phyloP scores from a whole-genome alignment of 805 yeast genomes.

The Komagataella pseudopastoris region DNA sequence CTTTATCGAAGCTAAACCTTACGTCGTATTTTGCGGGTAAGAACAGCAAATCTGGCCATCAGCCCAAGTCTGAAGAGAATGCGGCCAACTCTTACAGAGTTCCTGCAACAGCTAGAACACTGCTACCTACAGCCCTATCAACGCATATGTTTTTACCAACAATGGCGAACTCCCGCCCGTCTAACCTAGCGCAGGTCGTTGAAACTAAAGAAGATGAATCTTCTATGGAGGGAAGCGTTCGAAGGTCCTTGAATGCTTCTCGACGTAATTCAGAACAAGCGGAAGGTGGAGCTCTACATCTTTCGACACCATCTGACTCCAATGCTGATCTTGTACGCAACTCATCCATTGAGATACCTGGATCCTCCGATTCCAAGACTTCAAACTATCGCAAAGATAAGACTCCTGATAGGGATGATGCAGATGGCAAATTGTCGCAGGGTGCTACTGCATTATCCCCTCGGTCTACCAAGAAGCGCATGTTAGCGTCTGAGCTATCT shows the following conservation, averaged over 20 bases:
- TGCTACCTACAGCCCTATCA: constrained; percentile 45
- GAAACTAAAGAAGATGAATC: neutral
- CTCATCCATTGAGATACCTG: neutral
- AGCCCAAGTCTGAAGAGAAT: neutral
- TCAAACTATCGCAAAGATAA: neutral
- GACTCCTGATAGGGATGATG: neutral
- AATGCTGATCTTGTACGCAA: neutral
- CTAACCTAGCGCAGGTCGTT: neutral
- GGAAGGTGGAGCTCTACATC: neutral
- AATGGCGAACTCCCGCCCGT: constrained; percentile 12
- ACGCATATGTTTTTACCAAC: constrained; percentile 52
- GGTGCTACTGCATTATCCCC: constrained; percentile 1
- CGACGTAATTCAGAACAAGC: neutral
- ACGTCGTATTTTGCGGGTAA: constrained; percentile 22
- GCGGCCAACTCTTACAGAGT: constrained; percentile 20
- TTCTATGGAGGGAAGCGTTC: neutral
- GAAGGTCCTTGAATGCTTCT: neutral
- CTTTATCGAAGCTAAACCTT: constrained; percentile 25
- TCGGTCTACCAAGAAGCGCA: constrained; percentile 1
- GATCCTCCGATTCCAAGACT: neutral
- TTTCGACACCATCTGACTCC: neutral
- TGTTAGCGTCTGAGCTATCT: constrained; percentile 2
- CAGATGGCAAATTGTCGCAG: neutral
- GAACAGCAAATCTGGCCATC: constrained; percentile 16
- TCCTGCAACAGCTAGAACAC: constrained; percentile 44